Evolutionary conservation across 78 protist species (phyloP), one percentile per base, ranked within the genome.

Genomic region (Capsaspora owczarzaki): DNA sequence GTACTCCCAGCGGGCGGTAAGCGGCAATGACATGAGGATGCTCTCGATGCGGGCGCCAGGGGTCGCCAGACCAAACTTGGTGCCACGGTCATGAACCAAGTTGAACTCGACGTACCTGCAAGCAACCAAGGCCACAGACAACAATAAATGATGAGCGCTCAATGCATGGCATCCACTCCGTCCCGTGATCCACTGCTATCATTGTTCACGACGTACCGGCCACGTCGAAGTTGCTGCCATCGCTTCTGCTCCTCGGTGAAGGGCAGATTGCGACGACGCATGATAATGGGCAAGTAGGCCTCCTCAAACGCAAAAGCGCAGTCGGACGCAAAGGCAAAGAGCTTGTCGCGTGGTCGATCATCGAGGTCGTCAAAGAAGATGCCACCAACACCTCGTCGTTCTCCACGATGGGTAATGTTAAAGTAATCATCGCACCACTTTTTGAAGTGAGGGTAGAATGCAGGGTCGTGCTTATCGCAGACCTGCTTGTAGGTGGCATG

Each of bases 181-280:
- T n/a, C n/a, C n/a, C n/a, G n/a, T n/a, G n/a, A n/a, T n/a, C n/a
- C n/a, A n/a, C n/a, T n/a, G n/a, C n/a, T n/a, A n/a, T n/a, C n/a
- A n/a, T n/a, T n/a, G n/a, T n/a, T n/a, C n/a, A n/a, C 85, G 69
- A 81, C 89, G 74, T 75, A 80, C 29, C 86, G 79, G 23, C 81
- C 86, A 6, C 89, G 83, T 0, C 89, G 79, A 46, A 60, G 44
- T 42, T 60, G 89, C 82, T 86, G 89, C 79, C 80, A 86, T 47
- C 16, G 35, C 68, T 46, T 1, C 66, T 61, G 25, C 4, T 1
- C 83, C 27, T 6, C 46, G 43, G 89, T 80, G 42, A 68, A 80
- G 47, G 76, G 25, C 33, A n/a, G 22, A 44, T 41, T 23, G 20
- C 22, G 29, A 25, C 43, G 43, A 0, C 43, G 38, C 56, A 29